A percentile compares a stretch with the other conserved stretches of the same genome.
Conservation (phyloP, 2,329 filamentous ascomycete species). For the Dactylellina leptospora region DNA sequence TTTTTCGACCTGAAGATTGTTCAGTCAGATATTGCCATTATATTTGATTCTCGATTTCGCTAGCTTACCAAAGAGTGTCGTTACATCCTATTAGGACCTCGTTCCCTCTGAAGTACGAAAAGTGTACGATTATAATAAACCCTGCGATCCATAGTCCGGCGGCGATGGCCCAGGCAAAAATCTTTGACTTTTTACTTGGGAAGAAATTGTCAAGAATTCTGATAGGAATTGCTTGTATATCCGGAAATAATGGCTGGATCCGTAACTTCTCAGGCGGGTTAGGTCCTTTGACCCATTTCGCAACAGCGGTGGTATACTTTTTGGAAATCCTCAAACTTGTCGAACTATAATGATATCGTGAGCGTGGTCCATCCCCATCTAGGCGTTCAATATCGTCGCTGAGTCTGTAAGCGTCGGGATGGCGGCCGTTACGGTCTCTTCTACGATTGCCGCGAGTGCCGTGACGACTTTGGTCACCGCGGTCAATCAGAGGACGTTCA, state of each 20-base stretch:
- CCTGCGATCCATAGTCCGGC: slow-evolving; percentile 74
- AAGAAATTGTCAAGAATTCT: slow-evolving; percentile 69
- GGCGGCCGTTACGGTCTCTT: slow-evolving; percentile 24
- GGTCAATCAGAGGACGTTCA: slow-evolving; percentile 47
- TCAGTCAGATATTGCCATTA: slow-evolving; percentile 20
- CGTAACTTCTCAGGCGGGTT: slow-evolving; percentile 64
- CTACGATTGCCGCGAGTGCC: slow-evolving; percentile 13
- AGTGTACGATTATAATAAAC: slow-evolving; percentile 74
- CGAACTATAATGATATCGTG: slow-evolving; percentile 45
- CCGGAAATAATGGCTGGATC: slow-evolving; percentile 71
- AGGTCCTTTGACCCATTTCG: slow-evolving; percentile 63
- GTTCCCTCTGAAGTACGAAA: slow-evolving; percentile 68
- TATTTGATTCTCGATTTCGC: slow-evolving; percentile 53
- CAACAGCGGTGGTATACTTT: slow-evolving; percentile 29
- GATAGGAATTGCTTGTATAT: slow-evolving; percentile 73
- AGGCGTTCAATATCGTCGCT: slow-evolving; percentile 52
- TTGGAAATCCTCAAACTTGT: slow-evolving; percentile 35
- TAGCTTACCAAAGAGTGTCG: slow-evolving; percentile 72
- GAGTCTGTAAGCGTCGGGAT: slow-evolving; percentile 15
- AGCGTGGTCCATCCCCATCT: slow-evolving; percentile 40
- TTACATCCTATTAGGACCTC: slow-evolving; percentile 71
- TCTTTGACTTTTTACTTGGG: slow-evolving; percentile 39
- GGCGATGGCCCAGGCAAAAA: slow-evolving; percentile 69
- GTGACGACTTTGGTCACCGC: not conserved
- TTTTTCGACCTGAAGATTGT: slow-evolving; percentile 61